Evolutionary conservation across 2,329 filamentous ascomycete genomes (phyloP).

Genomic region (Keithomyces neogunnii): DNA sequence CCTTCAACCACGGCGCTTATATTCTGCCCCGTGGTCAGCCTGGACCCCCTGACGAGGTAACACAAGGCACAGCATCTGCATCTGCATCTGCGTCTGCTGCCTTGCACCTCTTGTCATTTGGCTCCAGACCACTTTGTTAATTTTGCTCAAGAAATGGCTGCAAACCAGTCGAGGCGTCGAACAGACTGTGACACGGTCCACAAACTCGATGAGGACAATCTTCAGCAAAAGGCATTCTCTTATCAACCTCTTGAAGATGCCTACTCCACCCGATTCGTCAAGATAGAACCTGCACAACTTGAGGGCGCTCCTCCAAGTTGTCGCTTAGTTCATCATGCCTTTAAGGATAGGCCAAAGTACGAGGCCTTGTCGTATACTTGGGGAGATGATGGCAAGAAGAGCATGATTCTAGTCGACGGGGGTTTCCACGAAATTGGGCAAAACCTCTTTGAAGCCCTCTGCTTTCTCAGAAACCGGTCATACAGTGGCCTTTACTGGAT

Average conservation of each 20-base stretch:
- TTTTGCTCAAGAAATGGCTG: too few relatives aligned
- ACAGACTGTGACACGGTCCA: too few relatives aligned
- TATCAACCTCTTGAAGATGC: background rate
- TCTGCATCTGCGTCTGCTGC: too few relatives aligned
- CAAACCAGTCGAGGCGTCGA: too few relatives aligned
- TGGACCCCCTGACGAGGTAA: too few relatives aligned
- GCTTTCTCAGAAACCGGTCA: constrained; percentile 2
- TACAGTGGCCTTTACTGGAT: constrained; percentile 6
- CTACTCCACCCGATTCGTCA: background rate
- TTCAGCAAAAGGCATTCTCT: background rate
- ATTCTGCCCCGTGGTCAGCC: too few relatives aligned
- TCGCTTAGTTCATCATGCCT: background rate
- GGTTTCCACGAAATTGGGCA: background rate
- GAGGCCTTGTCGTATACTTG: background rate
- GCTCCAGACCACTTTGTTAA: too few relatives aligned
- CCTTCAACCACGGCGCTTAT: too few relatives aligned
- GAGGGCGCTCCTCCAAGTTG: background rate
- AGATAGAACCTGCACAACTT: background rate
- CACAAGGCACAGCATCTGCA: too few relatives aligned
- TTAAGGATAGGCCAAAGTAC: background rate
- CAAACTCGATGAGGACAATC: too few relatives aligned
- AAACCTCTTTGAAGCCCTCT: background rate
- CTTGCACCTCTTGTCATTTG: too few relatives aligned
- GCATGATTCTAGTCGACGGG: background rate
- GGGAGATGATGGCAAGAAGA: background rate